These are phyloP conservation scores for Posidonia australis DNA, from an alignment of 106 monocot genomes.

Conservation along the genomic window DNA sequence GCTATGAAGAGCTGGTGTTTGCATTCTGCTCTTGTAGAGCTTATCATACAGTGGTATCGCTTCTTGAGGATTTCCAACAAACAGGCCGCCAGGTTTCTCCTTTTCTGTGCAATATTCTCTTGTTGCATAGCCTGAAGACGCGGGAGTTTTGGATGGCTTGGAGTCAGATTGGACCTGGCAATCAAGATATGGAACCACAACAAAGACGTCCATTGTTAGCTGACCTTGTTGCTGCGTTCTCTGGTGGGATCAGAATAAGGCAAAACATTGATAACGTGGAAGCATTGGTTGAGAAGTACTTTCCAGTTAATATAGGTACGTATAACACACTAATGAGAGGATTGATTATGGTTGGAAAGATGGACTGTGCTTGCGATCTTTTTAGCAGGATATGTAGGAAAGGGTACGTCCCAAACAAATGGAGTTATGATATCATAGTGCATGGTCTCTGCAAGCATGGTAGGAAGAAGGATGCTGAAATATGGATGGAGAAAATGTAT, in stretches of 20 bases:
- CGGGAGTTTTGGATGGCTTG: slow-evolving; percentile 43
- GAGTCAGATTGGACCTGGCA: slow-evolving; percentile 15
- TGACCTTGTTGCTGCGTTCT: slow-evolving; percentile 47
- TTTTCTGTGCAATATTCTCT: slow-evolving; percentile 67
- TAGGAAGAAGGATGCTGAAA: slow-evolving; percentile 44
- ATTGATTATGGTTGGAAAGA: slow-evolving; percentile 40
- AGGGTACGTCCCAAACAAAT: slow-evolving; percentile 66
- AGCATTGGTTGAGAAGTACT: slow-evolving; percentile 45
- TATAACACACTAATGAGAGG: slow-evolving; percentile 69
- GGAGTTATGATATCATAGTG: slow-evolving; percentile 68
- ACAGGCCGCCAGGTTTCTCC: slow-evolving; percentile 62
- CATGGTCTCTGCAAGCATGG: slow-evolving; percentile 71
- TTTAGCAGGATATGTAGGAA: slow-evolving; percentile 46
- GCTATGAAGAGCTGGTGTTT: slow-evolving; percentile 78
- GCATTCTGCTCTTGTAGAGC: slow-evolving; percentile 31
- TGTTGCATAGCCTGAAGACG: slow-evolving; percentile 59
- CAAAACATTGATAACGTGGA: slow-evolving; percentile 40
- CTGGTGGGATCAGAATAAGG: slow-evolving; percentile 45
- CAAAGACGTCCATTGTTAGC: slow-evolving; percentile 27
- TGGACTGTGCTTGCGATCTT: slow-evolving; percentile 62
- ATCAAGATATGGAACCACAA: not conserved
- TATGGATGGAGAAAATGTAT: slow-evolving; percentile 63
- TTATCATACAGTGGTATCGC: slow-evolving; percentile 36
- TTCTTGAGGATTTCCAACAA: slow-evolving; percentile 58
- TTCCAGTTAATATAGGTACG: slow-evolving; percentile 67